A percentile compares a stretch with the other conserved stretches of the same genome.
Evolutionary conservation across 495 filamentous ascomycete species (phyloP).

Genomic region (Daldinia decipiens): DNA sequence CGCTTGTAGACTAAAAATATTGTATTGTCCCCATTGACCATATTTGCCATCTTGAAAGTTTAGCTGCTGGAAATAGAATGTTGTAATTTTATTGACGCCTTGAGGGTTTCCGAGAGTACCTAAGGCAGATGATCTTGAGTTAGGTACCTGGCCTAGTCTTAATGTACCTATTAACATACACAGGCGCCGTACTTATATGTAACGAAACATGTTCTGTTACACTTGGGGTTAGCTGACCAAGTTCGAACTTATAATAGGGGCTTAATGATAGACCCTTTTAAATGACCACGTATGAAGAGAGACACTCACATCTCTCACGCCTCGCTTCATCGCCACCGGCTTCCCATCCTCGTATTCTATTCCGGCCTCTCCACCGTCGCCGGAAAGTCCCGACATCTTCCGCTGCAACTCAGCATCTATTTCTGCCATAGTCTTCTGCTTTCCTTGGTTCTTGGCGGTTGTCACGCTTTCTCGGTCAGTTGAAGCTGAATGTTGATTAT

Average conservation of each 20-base stretch:
- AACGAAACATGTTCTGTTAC: constrained; percentile 45
- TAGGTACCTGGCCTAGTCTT: not conserved
- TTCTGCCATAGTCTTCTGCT: constrained; percentile 67
- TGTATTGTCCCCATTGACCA: too few relatives aligned
- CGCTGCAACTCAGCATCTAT: constrained; percentile 73
- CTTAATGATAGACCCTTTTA: too few relatives aligned
- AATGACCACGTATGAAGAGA: too few relatives aligned
- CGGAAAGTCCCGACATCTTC: constrained; percentile 74
- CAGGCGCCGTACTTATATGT: constrained; percentile 22
- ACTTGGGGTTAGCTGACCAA: not conserved
- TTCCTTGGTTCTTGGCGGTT: constrained; percentile 13
- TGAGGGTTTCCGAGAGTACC: not conserved
- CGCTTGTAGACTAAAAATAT: too few relatives aligned
- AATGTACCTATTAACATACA: not conserved
- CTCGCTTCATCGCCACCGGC: constrained; percentile 78
- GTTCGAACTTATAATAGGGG: not conserved
- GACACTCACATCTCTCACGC: constrained; percentile 64
- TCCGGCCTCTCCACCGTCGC: constrained; percentile 80
- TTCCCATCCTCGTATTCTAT: constrained; percentile 83
- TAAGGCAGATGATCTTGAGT: not conserved
- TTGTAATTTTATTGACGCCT: not conserved
- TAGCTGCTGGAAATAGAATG: too few relatives aligned
- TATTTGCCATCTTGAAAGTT: too few relatives aligned
- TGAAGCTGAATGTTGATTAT: not conserved
- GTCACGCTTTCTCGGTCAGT: not conserved